Conservation (phyloP, 306 rosid genomes). For the Dalbergia oliveri region DNA sequence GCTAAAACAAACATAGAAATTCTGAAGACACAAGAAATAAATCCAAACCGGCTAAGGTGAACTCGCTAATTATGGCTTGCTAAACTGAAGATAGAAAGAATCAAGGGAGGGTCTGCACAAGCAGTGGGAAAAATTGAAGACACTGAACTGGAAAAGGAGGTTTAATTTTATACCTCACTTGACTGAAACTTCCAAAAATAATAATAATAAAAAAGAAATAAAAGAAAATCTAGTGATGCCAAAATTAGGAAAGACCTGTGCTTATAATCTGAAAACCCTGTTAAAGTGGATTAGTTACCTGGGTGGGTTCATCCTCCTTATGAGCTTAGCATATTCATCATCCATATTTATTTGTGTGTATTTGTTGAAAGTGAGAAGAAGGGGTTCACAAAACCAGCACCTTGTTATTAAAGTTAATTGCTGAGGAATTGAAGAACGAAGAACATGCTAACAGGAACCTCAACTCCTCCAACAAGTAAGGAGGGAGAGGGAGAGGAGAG, state of each 20-base stretch:
- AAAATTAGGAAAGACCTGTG: no score
- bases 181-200: background rate
- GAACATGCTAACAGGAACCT: background rate
- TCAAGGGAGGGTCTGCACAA: no score
- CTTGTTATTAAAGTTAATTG: background rate
- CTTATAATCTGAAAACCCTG: background rate
- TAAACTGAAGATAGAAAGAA: constrained; percentile 19
- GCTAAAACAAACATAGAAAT: constrained; percentile 2
- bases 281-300: constrained; percentile 32
- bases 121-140: background rate
- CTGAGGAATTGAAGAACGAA: background rate
- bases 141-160: constrained; percentile 1
- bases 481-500: no score
- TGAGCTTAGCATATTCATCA: constrained; percentile 60
- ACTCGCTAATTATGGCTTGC: background rate
- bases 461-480: constrained; percentile 38
- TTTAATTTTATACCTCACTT: background rate
- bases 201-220: background rate
- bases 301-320: constrained; percentile 60
- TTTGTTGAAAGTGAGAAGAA: constrained; percentile 7
- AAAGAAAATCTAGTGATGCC: background rate
- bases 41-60: background rate
- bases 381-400: background rate
- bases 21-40: background rate
- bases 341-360: constrained; percentile 43